Percentiles rank a stretch among this genome's conserved stretches.
Evolutionary conservation across 495 filamentous ascomycete species (phyloP).

Genomic region (Penicillium flavigenum): DNA sequence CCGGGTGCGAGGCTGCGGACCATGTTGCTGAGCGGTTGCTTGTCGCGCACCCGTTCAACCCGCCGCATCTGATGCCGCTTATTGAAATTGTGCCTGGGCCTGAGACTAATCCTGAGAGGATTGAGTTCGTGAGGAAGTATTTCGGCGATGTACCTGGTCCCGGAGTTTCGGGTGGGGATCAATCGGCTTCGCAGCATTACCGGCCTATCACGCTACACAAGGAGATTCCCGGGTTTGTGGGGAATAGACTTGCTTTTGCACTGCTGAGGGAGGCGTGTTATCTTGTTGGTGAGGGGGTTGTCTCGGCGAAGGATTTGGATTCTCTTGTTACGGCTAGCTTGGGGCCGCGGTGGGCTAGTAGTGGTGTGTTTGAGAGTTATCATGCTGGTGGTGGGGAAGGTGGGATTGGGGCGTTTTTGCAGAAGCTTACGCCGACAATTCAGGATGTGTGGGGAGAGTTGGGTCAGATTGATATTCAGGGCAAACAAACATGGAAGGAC

Average conservation of each 20-base stretch:
- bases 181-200: slow-evolving; percentile 17
- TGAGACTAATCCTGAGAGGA: slow-evolving; percentile 34
- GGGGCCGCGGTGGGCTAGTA: slow-evolving; percentile 57
- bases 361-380: slow-evolving; percentile 61
- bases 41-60: slow-evolving; percentile 63
- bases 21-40: slow-evolving; percentile 47
- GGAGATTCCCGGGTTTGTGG: slow-evolving; percentile 54
- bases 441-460: slow-evolving; percentile 53
- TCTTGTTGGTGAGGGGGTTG: slow-evolving; percentile 48
- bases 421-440: slow-evolving; percentile 57
- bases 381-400: slow-evolving; percentile 58
- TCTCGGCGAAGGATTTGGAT: slow-evolving; percentile 47
- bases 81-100: slow-evolving; percentile 58
- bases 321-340: slow-evolving; percentile 47
- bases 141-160: slow-evolving; percentile 47
- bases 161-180: background rate
- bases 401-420: slow-evolving; percentile 54
- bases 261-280: slow-evolving; percentile 47
- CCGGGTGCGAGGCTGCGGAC: slow-evolving; percentile 26
- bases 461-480: slow-evolving; percentile 41
- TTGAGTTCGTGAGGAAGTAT: slow-evolving; percentile 48
- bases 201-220: slow-evolving; percentile 53
- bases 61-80: slow-evolving; percentile 62
- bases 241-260: slow-evolving; percentile 51
- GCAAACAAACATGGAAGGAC: slow-evolving; percentile 39